A percentile compares a stretch with the other conserved stretches of the same genome.
These are phyloP conservation scores for Emmonsiellopsis sp. DNA, from an alignment of 2,329 filamentous ascomycete genomes.

Conservation along the genomic window DNA sequence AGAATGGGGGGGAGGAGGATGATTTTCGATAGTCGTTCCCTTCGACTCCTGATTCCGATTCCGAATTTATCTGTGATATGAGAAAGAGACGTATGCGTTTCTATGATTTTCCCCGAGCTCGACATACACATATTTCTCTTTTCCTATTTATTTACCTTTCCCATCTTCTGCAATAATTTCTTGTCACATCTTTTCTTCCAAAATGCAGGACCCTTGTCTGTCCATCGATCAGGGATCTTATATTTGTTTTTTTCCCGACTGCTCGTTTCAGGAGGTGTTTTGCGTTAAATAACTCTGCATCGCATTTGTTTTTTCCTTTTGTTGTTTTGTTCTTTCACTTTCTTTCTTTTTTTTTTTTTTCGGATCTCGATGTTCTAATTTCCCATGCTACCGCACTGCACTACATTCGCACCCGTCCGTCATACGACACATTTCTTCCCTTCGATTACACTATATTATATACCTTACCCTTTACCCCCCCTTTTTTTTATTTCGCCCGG, in stretches of 20 bases:
- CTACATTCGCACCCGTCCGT: too few species aligned
- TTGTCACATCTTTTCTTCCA: not conserved
- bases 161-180: not conserved
- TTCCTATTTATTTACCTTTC: not conserved
- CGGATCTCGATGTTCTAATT: too few species aligned
- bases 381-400: too few species aligned
- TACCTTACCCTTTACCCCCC: too few species aligned
- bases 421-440: too few species aligned
- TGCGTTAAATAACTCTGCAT: too few species aligned
- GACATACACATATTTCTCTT: not conserved
- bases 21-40: not conserved
- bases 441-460: too few species aligned
- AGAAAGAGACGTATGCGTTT: not conserved
- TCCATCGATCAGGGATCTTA: too few species aligned
- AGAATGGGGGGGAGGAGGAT: slow-evolving; percentile 19
- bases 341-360: not conserved
- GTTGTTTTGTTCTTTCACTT: not conserved
- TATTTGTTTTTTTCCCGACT: not conserved
- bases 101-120: not conserved
- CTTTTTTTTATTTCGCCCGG: too few species aligned
- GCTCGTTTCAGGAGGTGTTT: too few species aligned
- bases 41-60: not conserved
- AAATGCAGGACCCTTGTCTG: too few species aligned
- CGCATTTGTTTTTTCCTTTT: not conserved
- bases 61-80: not conserved